Evolutionary conservation across 1,284 basidiomycete species (phyloP).

Genomic region (Ustilago curta): DNA sequence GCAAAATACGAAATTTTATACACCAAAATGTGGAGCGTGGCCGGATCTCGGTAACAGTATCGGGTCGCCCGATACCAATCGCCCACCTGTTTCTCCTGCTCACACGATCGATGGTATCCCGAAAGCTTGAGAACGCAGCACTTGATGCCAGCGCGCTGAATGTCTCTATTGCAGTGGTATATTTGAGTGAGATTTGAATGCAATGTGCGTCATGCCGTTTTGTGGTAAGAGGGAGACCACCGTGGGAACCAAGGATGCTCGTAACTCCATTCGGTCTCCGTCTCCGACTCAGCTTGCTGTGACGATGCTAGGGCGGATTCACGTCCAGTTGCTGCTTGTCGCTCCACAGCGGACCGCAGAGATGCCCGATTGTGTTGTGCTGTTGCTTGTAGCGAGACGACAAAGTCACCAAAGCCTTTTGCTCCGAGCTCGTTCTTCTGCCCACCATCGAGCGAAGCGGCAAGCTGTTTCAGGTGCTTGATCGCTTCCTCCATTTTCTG

Average conservation of each 20-base stretch:
- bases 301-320: neutral
- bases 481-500: constrained; percentile 21
- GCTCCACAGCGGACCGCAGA: neutral
- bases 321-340: neutral
- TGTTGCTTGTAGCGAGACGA: constrained; percentile 19
- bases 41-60: constrained; percentile 17
- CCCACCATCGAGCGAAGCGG: constrained; percentile 3
- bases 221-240: constrained; percentile 6
- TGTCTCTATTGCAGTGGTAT: constrained; percentile 10
- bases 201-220: neutral
- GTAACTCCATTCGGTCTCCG: constrained; percentile 3
- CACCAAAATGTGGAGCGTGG: constrained; percentile 7
- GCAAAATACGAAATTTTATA: constrained; percentile 5
- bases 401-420: constrained; percentile 6
- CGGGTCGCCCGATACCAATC: neutral
- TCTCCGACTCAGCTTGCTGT: neutral
- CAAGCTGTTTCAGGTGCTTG: constrained; percentile 13
- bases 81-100: neutral
- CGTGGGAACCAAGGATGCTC: constrained; percentile 44
- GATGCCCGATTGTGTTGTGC: constrained; percentile 22
- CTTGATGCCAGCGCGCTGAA: neutral
- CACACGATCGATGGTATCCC: neutral
- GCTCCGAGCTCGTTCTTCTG: constrained; percentile 13
- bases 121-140: neutral
- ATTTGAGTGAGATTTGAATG: neutral